Evolutionary conservation across 441 rosid genomes (phyloP), one percentile per base, ranked within the genome.

Genomic region (Eutrema salsugineum): DNA sequence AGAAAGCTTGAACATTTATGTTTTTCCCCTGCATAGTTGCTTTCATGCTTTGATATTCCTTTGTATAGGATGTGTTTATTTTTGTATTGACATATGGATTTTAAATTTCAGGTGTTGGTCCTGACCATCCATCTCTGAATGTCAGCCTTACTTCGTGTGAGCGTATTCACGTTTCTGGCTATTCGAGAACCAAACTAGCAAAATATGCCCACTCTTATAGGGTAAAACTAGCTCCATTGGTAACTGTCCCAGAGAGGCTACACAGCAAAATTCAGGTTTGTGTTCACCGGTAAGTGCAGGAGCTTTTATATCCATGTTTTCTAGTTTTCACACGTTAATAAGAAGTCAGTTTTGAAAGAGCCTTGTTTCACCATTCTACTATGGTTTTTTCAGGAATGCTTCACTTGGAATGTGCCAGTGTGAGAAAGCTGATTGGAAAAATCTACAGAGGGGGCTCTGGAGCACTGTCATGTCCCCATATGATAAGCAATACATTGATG

Each of bases 81-180:
- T 32, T 11, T 20, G 19, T 48, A 22, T 8, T 65, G 27, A 50
- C 39, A n/a, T 66, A n/a, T 36, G 36, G 60, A 28, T 68, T 72
- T 46, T 33, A 35, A 53, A 60, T 33, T 50, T 36, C 88, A 93
- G 96, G 78, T 59, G 55, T 91, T 68, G 72, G 86, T 78, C 77
- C 84, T 2, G 85, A 59, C 30, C 76, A 85, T 11, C 93, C 98
- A 27, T 73, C 71, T 48, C 43, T 91, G 35, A 49, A 68, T 62
- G 59, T 78, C 2, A 68, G 54, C 63, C 75, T 88, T 68, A 36
- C 80, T 22, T 77, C 66, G 35, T 93, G 99, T 72, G 97, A 88
- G 67, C 94, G 99, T 33, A 84, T 93, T 62, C 84, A 76, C 77
- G 91, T 95, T 63, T 85, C 87, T 16, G 95, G 98, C 75, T 82